Evolutionary conservation across 208 protist species (phyloP), one percentile per base, ranked within the genome.

Genomic region (Leishmania guyanensis): DNA sequence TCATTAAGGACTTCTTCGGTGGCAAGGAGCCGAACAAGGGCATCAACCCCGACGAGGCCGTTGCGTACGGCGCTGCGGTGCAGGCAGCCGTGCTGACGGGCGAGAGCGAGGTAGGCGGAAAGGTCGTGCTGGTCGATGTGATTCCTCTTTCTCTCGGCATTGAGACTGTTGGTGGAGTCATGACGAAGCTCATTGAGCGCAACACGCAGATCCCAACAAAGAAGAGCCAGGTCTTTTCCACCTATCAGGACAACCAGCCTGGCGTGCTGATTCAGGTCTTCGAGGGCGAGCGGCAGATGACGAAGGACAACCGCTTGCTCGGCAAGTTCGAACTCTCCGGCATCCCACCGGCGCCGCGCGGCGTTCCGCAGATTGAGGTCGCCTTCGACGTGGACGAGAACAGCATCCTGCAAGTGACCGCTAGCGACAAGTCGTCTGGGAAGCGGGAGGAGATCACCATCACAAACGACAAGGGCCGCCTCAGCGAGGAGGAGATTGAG

Each of bases 321-420:
- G 98, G 98, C 76, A 97, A 93, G 64, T 99, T 99, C 86, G 92
- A 93, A n/a, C 92, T 99, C 16, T 90, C 91, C 16, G 94, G 85
- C 78, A 99, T 99, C 77, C 97, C 99, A 33, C 98, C 99, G 48
- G 98, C 98, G 77, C 98, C 97, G 54, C 91, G 98, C 64, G 98
- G 98, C 74, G 90, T 98, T 65, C 96, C 98, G 65, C 95, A 99
- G 91, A 99, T 99, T 77, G 98, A 99, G 85, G 98, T 99, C 48
- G 93, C 92, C 68, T 99, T 99, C 88, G 98, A 99, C 85, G 97
- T 99, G 29, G 98, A 99, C 87, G 98, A 96, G 79, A 99, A 99
- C 89, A 98, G 98, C 80, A 99, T 99, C 84, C 88, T 99, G 14
- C 97, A 98, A 75, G 99, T 99, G 2, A 89, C 87, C 46, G 99